phyloP scores from a whole-genome alignment of 2,329 filamentous ascomycete species.

The Microdochium trichocladiopsis region DNA sequence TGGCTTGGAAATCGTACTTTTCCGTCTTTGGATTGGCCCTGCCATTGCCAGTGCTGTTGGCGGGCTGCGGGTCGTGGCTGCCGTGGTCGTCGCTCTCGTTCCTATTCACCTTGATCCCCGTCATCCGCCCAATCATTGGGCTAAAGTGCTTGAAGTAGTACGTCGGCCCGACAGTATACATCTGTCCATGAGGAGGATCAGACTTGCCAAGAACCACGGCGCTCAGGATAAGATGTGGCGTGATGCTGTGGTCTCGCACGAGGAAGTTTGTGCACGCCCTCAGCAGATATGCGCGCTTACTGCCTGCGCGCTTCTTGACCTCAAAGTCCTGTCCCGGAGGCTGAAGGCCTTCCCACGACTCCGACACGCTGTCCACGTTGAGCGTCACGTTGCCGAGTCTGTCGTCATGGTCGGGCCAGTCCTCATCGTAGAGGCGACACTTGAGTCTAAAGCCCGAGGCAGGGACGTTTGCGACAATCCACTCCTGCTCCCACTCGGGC shows the following conservation, averaged over 20 bases:
- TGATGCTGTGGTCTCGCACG: conserved; percentile 55
- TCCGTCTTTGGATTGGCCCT: conserved; percentile 49
- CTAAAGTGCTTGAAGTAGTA: conserved; percentile 79
- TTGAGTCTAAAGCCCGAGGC: conserved; percentile 76
- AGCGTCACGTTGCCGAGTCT: conserved; percentile 81
- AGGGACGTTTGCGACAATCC: conserved; percentile 84
- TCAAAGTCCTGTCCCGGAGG: conserved; percentile 52
- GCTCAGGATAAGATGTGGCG: conserved; percentile 64
- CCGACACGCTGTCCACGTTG: conserved; percentile 48
- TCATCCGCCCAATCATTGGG: conserved; percentile 77
- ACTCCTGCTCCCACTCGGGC: conserved; percentile 77
- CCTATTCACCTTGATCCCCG: conserved; percentile 62
- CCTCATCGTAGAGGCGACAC: conserved; percentile 84
- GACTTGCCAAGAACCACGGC: conserved; percentile 74
- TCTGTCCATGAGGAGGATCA: conserved; percentile 56
- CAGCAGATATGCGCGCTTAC: conserved; percentile 77
- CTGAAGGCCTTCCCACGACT: conserved; percentile 62
- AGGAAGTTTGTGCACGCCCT: conserved; percentile 62
- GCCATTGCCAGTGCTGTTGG: conserved; percentile 9
- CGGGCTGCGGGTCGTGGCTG: conserved; percentile 14
- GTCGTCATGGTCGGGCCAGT: conserved; percentile 79
- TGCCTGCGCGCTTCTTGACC: conserved; percentile 77
- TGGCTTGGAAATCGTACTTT: conserved; percentile 90
- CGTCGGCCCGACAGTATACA: conserved; percentile 75
- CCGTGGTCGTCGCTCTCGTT: conserved; percentile 43